Conservation (phyloP, 495 filamentous ascomycete species). For the Acidomyces sp. region DNA sequence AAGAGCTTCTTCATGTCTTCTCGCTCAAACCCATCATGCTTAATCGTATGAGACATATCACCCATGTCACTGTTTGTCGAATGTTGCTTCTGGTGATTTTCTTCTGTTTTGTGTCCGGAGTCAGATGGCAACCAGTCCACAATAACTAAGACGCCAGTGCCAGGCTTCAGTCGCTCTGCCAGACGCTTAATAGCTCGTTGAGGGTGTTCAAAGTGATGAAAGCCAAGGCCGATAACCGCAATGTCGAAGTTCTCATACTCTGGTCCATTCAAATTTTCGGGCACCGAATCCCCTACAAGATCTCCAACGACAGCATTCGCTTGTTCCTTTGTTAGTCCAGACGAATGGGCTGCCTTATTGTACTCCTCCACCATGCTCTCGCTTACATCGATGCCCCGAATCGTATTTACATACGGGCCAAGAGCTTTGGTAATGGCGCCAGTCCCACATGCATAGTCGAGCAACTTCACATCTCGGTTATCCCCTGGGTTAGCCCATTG, state of each 20-base stretch:
- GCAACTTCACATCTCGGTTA: conserved; percentile 37
- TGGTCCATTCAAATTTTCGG: conserved; percentile 16
- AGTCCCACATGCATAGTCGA: conserved; percentile 70
- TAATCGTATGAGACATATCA: conserved; percentile 16
- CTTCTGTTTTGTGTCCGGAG: not conserved
- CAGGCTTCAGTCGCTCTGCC: conserved; percentile 44
- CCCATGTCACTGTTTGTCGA: not conserved
- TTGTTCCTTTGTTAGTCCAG: conserved; percentile 8
- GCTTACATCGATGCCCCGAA: conserved; percentile 54
- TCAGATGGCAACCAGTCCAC: conserved; percentile 43
- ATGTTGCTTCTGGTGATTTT: not conserved
- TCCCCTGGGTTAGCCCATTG: conserved; percentile 37
- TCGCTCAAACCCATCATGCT: conserved; percentile 14
- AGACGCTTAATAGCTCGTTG: conserved; percentile 42
- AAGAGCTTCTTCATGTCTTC: conserved; percentile 13
- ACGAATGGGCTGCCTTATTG: conserved; percentile 32
- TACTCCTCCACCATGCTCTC: conserved; percentile 51
- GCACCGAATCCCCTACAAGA: conserved; percentile 5
- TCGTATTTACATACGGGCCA: conserved; percentile 46
- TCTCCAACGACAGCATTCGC: conserved; percentile 14
- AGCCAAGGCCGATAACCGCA: conserved; percentile 48
- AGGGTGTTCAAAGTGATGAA: conserved; percentile 62
- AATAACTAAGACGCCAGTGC: conserved; percentile 47
- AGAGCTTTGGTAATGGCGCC: conserved; percentile 49
- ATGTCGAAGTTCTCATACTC: conserved; percentile 50